Conservation (phyloP, 2,329 filamentous ascomycete genomes). For the Monosporascus sp. region DNA sequence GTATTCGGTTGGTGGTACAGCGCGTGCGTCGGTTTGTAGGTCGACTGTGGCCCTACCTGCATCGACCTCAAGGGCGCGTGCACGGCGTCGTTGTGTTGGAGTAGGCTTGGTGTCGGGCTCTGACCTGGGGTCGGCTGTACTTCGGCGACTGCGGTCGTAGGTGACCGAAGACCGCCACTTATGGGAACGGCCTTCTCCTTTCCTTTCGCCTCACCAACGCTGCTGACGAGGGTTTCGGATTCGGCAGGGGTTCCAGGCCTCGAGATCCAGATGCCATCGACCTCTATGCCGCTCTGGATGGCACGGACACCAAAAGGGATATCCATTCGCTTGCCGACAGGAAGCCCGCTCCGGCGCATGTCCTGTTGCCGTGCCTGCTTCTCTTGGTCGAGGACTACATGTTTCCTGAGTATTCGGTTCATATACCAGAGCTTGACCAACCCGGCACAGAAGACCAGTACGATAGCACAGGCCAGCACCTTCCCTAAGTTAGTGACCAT, state of each 20-base stretch:
- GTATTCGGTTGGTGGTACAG: constrained; percentile 10
- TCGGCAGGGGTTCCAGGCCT: constrained; percentile 37
- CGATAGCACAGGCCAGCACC: constrained; percentile 69
- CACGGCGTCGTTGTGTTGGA: constrained; percentile 13
- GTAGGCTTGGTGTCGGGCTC: constrained; percentile 18
- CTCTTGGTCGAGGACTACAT: constrained; percentile 61
- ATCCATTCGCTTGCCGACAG: constrained; percentile 42
- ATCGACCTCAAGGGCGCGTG: constrained; percentile 7
- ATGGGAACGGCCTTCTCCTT: constrained; percentile 19
- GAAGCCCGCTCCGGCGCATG: constrained; percentile 50
- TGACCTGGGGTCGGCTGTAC: constrained; percentile 19
- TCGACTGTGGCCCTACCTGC: constrained; percentile 9
- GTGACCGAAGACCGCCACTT: constrained; percentile 5
- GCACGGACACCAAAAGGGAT: constrained; percentile 84
- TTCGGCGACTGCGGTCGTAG: constrained; percentile 13
- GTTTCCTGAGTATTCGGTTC: constrained; percentile 48
- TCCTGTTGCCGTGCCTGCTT: constrained; percentile 49
- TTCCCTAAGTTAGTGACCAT: constrained; percentile 30
- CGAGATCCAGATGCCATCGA: constrained; percentile 80
- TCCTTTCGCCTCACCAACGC: constrained; percentile 17
- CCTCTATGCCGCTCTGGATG: constrained; percentile 73
- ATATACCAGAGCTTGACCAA: constrained; percentile 61
- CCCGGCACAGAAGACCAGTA: constrained; percentile 62
- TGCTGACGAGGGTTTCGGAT: constrained; percentile 13
- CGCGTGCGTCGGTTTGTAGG: constrained; percentile 18